A percentile compares a stretch with the other conserved stretches of the same genome.
phyloP scores from a whole-genome alignment of 768 basidiomycete genomes.

The Mrakia hoshinonis region DNA sequence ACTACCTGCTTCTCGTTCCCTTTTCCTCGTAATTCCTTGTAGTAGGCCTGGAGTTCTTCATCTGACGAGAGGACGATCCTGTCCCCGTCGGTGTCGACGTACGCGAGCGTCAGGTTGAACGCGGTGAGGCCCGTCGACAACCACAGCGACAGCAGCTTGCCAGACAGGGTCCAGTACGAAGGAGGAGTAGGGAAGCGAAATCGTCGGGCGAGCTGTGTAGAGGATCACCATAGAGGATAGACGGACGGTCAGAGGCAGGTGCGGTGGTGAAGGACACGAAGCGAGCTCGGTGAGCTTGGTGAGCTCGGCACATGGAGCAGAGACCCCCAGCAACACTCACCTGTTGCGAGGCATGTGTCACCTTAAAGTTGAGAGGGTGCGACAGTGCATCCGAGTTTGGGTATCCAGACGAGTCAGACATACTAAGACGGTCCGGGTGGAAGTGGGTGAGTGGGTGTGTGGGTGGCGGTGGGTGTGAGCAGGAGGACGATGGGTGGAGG shows the following conservation, averaged over 20 bases:
- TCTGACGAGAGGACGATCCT: slow-evolving; percentile 15
- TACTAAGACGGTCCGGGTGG: too few relatives aligned
- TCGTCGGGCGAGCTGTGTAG: not conserved
- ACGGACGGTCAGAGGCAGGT: too few relatives aligned
- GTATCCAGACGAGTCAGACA: too few relatives aligned
- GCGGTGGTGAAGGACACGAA: too few relatives aligned
- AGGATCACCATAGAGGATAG: not conserved
- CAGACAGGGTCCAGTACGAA: not conserved
- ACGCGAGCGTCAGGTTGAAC: slow-evolving; percentile 11
- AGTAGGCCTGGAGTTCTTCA: slow-evolving; percentile 21
- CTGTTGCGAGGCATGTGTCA: not conserved
- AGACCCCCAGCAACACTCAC: too few relatives aligned
- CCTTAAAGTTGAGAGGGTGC: slow-evolving; percentile 1
- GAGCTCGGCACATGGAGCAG: too few relatives aligned
- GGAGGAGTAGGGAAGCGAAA: slow-evolving; percentile 22
- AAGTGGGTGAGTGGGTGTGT: too few relatives aligned
- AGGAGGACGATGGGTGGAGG: too few relatives aligned
- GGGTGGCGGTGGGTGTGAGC: too few relatives aligned
- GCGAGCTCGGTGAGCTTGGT: too few relatives aligned
- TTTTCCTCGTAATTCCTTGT: slow-evolving; percentile 7
- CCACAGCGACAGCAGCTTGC: slow-evolving; percentile 23
- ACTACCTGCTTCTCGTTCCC: slow-evolving; percentile 16
- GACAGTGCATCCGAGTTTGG: not conserved
- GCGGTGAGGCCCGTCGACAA: slow-evolving; percentile 3
- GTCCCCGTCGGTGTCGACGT: slow-evolving; percentile 21